These are phyloP conservation scores for Brassica hybrid DNA, from an alignment of 441 rosid species.

Conservation along the genomic window DNA sequence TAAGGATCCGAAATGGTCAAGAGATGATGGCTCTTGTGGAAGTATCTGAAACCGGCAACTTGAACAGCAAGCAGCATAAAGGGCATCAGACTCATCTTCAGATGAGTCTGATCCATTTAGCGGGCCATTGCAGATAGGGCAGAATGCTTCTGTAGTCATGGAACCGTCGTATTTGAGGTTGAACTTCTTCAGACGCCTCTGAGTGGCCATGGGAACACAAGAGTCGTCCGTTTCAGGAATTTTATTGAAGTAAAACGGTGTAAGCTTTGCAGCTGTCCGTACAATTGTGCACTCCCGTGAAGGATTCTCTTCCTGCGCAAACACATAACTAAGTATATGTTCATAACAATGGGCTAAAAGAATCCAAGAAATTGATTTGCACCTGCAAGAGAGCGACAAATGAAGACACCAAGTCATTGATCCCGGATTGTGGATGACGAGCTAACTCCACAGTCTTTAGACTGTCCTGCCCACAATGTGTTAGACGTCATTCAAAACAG, in stretches of 20 bases:
- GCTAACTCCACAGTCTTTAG: conserved; percentile 62
- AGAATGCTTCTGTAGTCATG: conserved; percentile 75
- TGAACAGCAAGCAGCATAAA: conserved; percentile 69
- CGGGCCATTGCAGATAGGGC: conserved; percentile 80
- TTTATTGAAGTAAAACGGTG: conserved; percentile 81
- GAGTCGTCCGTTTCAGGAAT: conserved; percentile 74
- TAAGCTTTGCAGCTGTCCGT: conserved; percentile 91
- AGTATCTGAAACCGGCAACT: conserved; percentile 92
- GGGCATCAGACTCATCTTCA: conserved; percentile 41
- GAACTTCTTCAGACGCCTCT: conserved; percentile 77
- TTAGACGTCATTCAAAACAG: conserved; percentile 45
- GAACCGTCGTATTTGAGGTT: conserved; percentile 66
- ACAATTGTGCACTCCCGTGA: conserved; percentile 91
- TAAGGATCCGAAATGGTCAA: conserved; percentile 59
- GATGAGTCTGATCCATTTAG: conserved; percentile 51
- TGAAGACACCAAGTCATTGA: conserved; percentile 87
- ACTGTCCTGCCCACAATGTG: conserved; percentile 81
- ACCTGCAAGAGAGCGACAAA: conserved; percentile 90
- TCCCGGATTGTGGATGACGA: conserved; percentile 54
- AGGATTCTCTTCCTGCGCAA: conserved; percentile 84
- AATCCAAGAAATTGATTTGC: conserved; percentile 9
- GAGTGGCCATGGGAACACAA: conserved; percentile 74
- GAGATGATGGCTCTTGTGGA: conserved; percentile 62
- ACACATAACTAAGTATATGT: neutral
- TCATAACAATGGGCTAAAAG: neutral